Conservation (phyloP, 768 basidiomycete genomes). For the Boletus vermiculosoides region DNA sequence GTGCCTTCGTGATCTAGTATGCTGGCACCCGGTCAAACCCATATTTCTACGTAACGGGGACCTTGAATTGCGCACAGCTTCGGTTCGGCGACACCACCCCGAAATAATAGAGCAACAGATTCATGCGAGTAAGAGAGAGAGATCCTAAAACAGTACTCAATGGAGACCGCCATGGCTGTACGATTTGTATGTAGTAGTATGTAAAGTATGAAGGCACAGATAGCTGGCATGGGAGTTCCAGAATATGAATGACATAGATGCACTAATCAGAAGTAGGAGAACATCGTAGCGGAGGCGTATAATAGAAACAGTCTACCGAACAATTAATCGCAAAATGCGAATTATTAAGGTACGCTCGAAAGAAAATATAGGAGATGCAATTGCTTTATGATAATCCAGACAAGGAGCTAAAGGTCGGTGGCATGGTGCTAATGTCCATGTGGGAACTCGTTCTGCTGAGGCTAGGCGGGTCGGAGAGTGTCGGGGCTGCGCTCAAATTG, state of each 20-base stretch:
- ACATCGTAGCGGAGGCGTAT: not conserved
- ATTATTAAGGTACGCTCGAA: not conserved
- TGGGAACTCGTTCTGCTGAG: constrained; percentile 6
- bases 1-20: not conserved
- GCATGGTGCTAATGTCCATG: constrained; percentile 19
- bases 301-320: not conserved
- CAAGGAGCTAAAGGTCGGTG: constrained; percentile 12
- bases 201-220: not conserved
- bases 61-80: not conserved
- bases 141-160: not conserved
- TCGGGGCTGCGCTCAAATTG: not conserved
- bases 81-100: not conserved
- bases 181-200: not conserved
- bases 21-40: not conserved
- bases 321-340: not conserved
- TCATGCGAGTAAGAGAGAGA: too few species aligned
- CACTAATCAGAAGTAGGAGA: not conserved
- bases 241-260: not conserved
- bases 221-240: not conserved
- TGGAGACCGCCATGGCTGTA: not conserved
- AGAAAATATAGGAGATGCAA: not conserved
- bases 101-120: not conserved
- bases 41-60: not conserved
- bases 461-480: not conserved
- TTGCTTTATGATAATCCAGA: not conserved